Percentiles rank a stretch among this genome's conserved stretches.
Conservation (phyloP, 805 yeast species). For the Metschnikowia gelsemii region DNA sequence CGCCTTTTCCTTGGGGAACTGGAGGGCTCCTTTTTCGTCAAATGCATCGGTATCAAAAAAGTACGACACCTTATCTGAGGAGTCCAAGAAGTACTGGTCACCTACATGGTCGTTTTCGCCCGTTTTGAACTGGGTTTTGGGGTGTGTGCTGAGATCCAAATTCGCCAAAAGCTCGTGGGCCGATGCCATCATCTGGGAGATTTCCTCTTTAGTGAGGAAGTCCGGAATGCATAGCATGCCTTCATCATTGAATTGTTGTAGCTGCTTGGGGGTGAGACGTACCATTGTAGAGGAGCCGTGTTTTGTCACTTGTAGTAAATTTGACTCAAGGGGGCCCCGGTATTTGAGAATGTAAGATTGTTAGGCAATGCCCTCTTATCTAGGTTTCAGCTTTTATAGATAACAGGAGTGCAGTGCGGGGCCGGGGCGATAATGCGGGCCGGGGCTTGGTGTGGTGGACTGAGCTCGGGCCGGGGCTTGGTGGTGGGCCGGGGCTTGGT, state of each 20-base stretch:
- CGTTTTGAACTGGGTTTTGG: conserved; percentile 69
- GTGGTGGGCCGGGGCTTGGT: too few relatives aligned
- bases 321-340: too few relatives aligned
- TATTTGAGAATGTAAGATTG: not conserved
- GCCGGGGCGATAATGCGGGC: too few relatives aligned
- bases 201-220: conserved; percentile 48
- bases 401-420: too few relatives aligned
- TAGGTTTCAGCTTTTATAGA: not conserved
- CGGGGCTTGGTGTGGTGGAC: too few relatives aligned
- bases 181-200: conserved; percentile 39
- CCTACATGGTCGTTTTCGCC: conserved; percentile 61
- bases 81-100: conserved; percentile 66
- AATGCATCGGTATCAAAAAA: conserved; percentile 75
- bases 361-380: not conserved
- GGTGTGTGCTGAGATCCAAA: conserved; percentile 58
- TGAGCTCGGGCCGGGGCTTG: too few relatives aligned
- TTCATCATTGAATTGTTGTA: conserved; percentile 47
- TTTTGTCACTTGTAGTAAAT: too few relatives aligned
- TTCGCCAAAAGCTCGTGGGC: conserved; percentile 46
- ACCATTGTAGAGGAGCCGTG: conserved; percentile 1
- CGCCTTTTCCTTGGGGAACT: conserved; percentile 52
- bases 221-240: conserved; percentile 63
- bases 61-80: conserved; percentile 65
- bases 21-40: conserved; percentile 49
- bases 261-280: conserved; percentile 48